Base-by-base conservation (phyloP, 1,284 basidiomycete genomes). In the Boletus sp. region DNA sequence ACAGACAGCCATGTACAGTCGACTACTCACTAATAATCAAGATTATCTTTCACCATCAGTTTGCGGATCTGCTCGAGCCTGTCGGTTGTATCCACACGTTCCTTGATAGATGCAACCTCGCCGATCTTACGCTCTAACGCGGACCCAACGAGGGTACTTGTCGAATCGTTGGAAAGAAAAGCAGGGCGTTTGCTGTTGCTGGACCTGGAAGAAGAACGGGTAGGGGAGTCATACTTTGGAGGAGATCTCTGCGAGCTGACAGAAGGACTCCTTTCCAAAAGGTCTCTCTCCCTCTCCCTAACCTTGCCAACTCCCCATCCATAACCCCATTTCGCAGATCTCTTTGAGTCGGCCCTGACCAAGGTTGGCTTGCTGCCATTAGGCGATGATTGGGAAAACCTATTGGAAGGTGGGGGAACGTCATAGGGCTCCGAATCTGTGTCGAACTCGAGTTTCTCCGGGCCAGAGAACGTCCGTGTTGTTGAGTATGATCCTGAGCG, bases 21-120 rank as follows among this genome's bases (percentile, higher is more conserved):
- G 29, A 46, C 35, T 3, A 81, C 88, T 69, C 58, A 93, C 91
- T 94, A 94, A 66, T 87, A 94, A 67, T 92, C 88, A 41, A 94
- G 67, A 48, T 75, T 77, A 48, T 89, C 82, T 58, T 88, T 88
- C 19, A 64, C 56, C 81, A 94, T 89, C 52, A 84, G 68, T 45
- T 74, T 74, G 38, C 88, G 74, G 44, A 94, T 66, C 44, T 84
- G 81, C 1, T 74, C 73, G 39, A 96, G 68, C 23, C 86, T 75
- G 44, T 76, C 74, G 3, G 68, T 65, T 0, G 85, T 87, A 57
- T 89, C 84, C 0, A 73, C 67, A 23, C 66, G 69, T 49, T 75
- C 75, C 38, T 70, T 68, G 42, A 79, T 70, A 7, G 76, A 72
- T 35, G 83, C 82, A 1, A 74, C 67, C 49, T 87, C 84, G 44